Conservation (phyloP, 2,329 filamentous ascomycete genomes). For the Dactylonectria estremocensis region DNA sequence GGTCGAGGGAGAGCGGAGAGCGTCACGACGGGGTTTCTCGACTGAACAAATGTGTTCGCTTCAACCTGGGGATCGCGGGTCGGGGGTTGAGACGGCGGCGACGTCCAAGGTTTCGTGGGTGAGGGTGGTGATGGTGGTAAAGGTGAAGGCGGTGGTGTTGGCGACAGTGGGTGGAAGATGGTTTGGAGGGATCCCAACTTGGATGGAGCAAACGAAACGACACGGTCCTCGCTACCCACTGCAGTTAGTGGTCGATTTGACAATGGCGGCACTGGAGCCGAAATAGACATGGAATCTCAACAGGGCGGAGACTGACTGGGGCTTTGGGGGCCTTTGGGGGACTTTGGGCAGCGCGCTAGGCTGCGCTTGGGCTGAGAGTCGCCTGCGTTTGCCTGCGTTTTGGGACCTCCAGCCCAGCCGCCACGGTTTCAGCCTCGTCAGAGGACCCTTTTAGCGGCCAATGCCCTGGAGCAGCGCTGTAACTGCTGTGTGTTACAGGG, state of each 20-base stretch:
- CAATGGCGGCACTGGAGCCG: conserved; percentile 22
- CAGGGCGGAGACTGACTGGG: conserved; percentile 15
- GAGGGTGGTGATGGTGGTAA: conserved; percentile 23
- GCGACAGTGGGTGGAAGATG: conserved; percentile 28
- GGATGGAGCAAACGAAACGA: conserved; percentile 6
- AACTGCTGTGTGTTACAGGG: background rate
- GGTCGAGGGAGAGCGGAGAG: conserved; percentile 12
- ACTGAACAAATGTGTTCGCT: conserved; percentile 3
- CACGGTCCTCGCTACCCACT: background rate
- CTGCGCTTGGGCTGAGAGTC: conserved; percentile 16
- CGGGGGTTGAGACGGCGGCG: conserved; percentile 4
- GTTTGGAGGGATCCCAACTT: conserved; percentile 15
- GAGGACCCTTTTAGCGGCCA: background rate
- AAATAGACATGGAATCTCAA: conserved; percentile 25
- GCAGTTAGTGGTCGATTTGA: conserved; percentile 25
- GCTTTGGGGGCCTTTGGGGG: conserved; percentile 1
- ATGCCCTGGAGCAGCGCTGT: conserved; percentile 7
- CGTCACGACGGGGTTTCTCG: background rate
- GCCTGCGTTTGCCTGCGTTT: conserved; percentile 9
- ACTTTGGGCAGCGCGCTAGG: conserved; percentile 12
- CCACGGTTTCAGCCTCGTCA: conserved; percentile 24
- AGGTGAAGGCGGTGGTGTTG: conserved; percentile 29
- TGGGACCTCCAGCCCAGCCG: conserved; percentile 21
- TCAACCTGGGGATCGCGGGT: conserved; percentile 2
- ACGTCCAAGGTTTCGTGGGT: background rate